Base-by-base conservation (phyloP, 2,329 filamentous ascomycete genomes). In the Bisporella sp. region DNA sequence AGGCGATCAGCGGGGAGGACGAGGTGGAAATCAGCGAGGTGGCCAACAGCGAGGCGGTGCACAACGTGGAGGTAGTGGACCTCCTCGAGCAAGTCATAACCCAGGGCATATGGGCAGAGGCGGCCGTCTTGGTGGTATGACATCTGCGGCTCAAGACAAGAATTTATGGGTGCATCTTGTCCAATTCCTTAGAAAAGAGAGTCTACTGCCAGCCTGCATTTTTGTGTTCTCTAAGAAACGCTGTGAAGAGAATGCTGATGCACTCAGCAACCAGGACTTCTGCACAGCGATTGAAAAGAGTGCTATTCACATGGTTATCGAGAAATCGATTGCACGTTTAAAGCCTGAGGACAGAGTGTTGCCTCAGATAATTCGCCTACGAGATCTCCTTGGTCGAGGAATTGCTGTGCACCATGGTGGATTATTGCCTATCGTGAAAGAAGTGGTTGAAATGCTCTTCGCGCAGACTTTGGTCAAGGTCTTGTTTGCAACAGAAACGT, bases 171-270 rank as follows among this genome's bases (percentile, higher is more conserved):
- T 97, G 35, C 89, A 96, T 63, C 78, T 99, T 39, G 90, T 99
- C 3, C 89, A 95, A 62, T 90, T 89, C 68, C 75, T 99, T 48
- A 88, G 84, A 61, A 96, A 95, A 67, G 82, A 90, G 47, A 89
- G 82, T 45, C 76, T 99, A 4, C 78, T 99, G 4, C 93, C 93
- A 0, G 89, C 87, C 6, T 97, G 92, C 66, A 95, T 99, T 58
- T 99, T 99, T 64, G 92, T 99, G 50, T 99, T 99, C 69, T 99
- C 93, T 3, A 99, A 97, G 72, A 96, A 93, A 69, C 78, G 93
- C 47, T 97, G 93, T 62, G 93, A 99, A 68, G 90, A 97, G 65
- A 99, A 97, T 66, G 93, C 93, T 1, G 89, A 96, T 65, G 92
- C 93, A 0, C 75, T 99, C 28, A 92, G 88, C 54, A 97, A 96